Base-by-base conservation (phyloP, 2,329 filamentous ascomycete genomes). In the Aureobasidium lini region DNA sequence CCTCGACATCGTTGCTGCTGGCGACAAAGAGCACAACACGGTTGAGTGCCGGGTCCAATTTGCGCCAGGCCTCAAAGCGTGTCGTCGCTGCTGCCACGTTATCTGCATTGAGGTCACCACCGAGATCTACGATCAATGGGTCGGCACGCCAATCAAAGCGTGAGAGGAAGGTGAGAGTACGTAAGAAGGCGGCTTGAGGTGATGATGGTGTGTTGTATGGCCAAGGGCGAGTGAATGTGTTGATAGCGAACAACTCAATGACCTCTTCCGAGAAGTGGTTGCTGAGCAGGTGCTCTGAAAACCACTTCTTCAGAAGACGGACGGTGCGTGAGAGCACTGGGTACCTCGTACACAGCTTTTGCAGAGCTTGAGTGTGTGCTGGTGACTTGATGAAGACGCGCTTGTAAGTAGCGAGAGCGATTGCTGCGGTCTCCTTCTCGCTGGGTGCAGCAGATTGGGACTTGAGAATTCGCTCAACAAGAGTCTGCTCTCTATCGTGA, bases 141-240 rank as follows among this genome's bases (percentile, higher is more conserved):
- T 91, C 86, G 7, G 85, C 79, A 31, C 89, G 84, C 94, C 94
- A 99, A 71, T 97, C 90, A 91, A 94, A 99, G 43, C 85, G 81
- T 1, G 91, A 84, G 13, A 99, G 78, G 71, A 93, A 88, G 34
- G 86, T 77, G 1, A 99, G 77, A 0, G 89, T 89, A 23, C 92
- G 85, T 31, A 95, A 74, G 69, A 99, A 93, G 4, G 89, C 94
- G 0, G 87, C 87, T 66, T 85, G 85, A 9, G 87, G 79, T 65
- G 87, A 93, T 0, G 88, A 87, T 0, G 95, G 93, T 0, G 82
- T 76, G 39, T 82, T 76, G 87, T 90, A 96, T 0, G 94, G 91
- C 64, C 89, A 85, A 0, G 91, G 88, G 50, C 88, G 84, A 8
- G 94, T 77, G 75, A 97, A 99, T 15, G 85, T 84, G 54, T 86